Percentiles rank a stretch among this genome's conserved stretches.
These are phyloP conservation scores for Mycena polygramma DNA, from an alignment of 768 basidiomycete species.

Conservation along the genomic window DNA sequence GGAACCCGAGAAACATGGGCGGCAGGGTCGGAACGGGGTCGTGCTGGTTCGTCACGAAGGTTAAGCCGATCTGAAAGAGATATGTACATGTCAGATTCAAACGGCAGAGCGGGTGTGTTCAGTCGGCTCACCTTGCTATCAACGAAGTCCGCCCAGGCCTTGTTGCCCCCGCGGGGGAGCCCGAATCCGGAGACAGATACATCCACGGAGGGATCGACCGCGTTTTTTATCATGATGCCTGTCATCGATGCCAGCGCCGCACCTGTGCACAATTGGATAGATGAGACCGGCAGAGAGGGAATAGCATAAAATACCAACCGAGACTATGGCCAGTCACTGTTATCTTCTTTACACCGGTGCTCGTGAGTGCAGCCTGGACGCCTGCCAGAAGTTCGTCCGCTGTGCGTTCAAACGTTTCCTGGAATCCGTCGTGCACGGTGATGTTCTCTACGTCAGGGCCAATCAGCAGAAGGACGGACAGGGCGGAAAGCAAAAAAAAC, in stretches of 20 bases:
- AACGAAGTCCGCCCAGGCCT: slow-evolving; percentile 58
- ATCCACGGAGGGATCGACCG: slow-evolving; percentile 49
- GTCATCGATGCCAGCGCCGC: slow-evolving; percentile 63
- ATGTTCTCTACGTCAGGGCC: slow-evolving; percentile 31
- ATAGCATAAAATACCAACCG: slow-evolving; percentile 38
- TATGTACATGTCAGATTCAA: no score
- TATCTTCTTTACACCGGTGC: slow-evolving; percentile 49
- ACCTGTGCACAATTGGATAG: slow-evolving; percentile 33
- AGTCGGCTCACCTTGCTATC: slow-evolving; percentile 50
- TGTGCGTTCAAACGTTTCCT: slow-evolving; percentile 53
- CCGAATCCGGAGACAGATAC: slow-evolving; percentile 56
- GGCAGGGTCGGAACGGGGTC: slow-evolving; percentile 59
- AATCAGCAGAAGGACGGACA: no score
- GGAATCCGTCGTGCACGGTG: slow-evolving; percentile 53
- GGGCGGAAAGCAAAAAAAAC: slow-evolving; percentile 21
- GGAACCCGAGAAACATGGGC: slow-evolving; percentile 51
- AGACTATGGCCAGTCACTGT: slow-evolving; percentile 57
- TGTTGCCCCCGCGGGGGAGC: slow-evolving; percentile 59
- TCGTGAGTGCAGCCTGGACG: slow-evolving; percentile 46
- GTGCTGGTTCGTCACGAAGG: slow-evolving; percentile 54
- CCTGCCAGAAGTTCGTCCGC: slow-evolving; percentile 50
- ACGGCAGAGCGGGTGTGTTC: no score
- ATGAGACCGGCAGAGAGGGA: not conserved
- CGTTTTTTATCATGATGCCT: slow-evolving; percentile 53
- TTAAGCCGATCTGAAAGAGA: slow-evolving; percentile 42